These are phyloP conservation scores for Globisporangium barbulae DNA, from an alignment of 352 stramenopile genomes.

Conservation along the genomic window DNA sequence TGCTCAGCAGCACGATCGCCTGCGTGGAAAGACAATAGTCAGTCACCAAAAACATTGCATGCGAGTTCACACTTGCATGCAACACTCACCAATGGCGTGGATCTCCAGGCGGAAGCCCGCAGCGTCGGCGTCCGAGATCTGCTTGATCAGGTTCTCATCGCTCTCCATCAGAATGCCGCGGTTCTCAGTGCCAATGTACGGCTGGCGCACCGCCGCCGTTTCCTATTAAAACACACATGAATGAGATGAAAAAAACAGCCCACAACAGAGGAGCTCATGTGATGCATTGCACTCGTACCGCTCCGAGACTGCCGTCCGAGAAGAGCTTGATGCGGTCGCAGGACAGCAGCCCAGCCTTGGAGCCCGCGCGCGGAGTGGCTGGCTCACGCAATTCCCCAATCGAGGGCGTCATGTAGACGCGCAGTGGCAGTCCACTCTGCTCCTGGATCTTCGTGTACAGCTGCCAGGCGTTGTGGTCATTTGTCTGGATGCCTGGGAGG, in stretches of 20 bases:
- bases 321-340: slow-evolving; percentile 90
- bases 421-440: slow-evolving; percentile 48
- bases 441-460: slow-evolving; percentile 79
- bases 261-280: background rate
- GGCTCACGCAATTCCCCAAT: slow-evolving; percentile 61
- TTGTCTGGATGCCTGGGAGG: slow-evolving; percentile 74
- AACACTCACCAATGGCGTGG: slow-evolving; percentile 79
- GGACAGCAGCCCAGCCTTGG: slow-evolving; percentile 50
- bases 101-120: slow-evolving; percentile 83
- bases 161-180: slow-evolving; percentile 84
- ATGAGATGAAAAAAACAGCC: background rate
- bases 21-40: slow-evolving; percentile 13
- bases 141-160: slow-evolving; percentile 50
- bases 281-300: slow-evolving; percentile 30
- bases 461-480: slow-evolving; percentile 77
- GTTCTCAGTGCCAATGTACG: slow-evolving; percentile 64
- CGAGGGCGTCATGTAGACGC: slow-evolving; percentile 74
- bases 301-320: slow-evolving; percentile 83
- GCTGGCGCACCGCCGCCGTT: slow-evolving; percentile 72
- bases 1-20: slow-evolving; percentile 70
- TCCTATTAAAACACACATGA: slow-evolving; percentile 38
- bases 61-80: background rate
- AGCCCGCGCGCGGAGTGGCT: slow-evolving; percentile 34
- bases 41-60: slow-evolving; percentile 7
- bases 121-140: slow-evolving; percentile 52